Conservation (phyloP, 106 monocot species). For the Acorus gramineus region DNA sequence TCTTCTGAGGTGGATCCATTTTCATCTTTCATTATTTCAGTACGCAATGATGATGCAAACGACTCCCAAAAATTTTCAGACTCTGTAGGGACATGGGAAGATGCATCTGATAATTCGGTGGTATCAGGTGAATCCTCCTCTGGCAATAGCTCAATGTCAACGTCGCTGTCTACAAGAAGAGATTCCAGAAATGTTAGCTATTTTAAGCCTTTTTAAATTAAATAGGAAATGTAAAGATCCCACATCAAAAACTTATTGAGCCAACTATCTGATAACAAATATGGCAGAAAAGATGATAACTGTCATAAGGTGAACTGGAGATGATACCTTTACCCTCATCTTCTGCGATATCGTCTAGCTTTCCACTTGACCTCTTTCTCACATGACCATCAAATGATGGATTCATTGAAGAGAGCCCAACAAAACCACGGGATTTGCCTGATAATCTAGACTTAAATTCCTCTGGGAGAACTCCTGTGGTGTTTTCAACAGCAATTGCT, state of each 20-base stretch:
- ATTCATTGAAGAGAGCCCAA: slow-evolving; percentile 15
- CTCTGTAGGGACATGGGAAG: slow-evolving; percentile 18
- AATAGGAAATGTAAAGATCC: no score
- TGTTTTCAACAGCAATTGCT: slow-evolving; percentile 74
- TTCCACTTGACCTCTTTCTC: slow-evolving; percentile 18
- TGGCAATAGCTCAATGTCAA: slow-evolving; percentile 12
- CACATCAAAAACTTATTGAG: neutral
- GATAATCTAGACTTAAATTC: slow-evolving; percentile 42
- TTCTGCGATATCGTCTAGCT: slow-evolving; percentile 12
- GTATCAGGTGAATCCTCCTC: slow-evolving; percentile 13
- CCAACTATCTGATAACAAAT: neutral
- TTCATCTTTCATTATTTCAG: slow-evolving; percentile 16
- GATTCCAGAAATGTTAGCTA: neutral
- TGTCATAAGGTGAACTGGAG: neutral
- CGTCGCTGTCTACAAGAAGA: slow-evolving; percentile 22
- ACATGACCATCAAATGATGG: slow-evolving; percentile 12
- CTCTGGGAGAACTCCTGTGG: slow-evolving; percentile 44
- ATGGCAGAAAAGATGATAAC: neutral
- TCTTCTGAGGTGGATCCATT: slow-evolving; percentile 17
- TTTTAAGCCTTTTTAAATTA: no score
- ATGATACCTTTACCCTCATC: slow-evolving; percentile 28
- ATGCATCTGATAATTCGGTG: slow-evolving; percentile 5
- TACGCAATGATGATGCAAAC: slow-evolving; percentile 20
- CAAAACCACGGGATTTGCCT: slow-evolving; percentile 30
- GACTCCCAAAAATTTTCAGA: slow-evolving; percentile 24